These are phyloP conservation scores for Themeda triandra DNA, from an alignment of 176 grass and related monocot species.

Conservation along the genomic window DNA sequence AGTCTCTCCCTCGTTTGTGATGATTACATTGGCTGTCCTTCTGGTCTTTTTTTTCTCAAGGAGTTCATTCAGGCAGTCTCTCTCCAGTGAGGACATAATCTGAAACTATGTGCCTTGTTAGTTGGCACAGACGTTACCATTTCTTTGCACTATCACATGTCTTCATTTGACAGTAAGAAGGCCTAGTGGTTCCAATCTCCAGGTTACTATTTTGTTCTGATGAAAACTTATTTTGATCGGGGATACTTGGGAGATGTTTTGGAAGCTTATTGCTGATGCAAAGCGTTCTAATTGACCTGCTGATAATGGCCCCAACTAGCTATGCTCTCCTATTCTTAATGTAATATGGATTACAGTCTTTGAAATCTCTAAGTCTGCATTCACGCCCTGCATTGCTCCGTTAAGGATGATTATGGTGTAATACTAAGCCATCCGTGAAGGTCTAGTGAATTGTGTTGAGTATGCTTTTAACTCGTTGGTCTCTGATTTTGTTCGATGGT, in stretches of 20 bases:
- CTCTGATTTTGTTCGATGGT: too few species aligned
- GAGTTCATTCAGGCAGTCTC: too few species aligned
- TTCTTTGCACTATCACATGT: constrained; percentile 8
- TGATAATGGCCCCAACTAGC: background rate
- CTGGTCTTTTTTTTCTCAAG: background rate
- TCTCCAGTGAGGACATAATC: background rate
- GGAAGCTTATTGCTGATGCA: background rate
- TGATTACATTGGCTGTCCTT: constrained; percentile 12
- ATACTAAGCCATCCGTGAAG: background rate
- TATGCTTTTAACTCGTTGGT: background rate
- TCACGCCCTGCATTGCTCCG: too few species aligned
- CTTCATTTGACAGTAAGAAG: background rate
- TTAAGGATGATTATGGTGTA: background rate
- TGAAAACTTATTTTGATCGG: background rate
- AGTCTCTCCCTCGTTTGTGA: constrained; percentile 57
- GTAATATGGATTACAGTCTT: too few species aligned
- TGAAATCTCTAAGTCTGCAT: too few species aligned
- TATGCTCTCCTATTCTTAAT: background rate
- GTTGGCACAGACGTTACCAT: background rate
- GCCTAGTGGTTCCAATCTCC: background rate
- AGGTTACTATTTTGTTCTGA: background rate
- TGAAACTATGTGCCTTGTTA: constrained; percentile 17
- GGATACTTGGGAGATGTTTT: background rate
- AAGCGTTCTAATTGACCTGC: background rate
- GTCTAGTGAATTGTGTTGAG: background rate